A percentile compares a stretch with the other conserved stretches of the same genome.
phyloP scores from a whole-genome alignment of 352 stramenopile species.

The Phytopythium aichiense region DNA sequence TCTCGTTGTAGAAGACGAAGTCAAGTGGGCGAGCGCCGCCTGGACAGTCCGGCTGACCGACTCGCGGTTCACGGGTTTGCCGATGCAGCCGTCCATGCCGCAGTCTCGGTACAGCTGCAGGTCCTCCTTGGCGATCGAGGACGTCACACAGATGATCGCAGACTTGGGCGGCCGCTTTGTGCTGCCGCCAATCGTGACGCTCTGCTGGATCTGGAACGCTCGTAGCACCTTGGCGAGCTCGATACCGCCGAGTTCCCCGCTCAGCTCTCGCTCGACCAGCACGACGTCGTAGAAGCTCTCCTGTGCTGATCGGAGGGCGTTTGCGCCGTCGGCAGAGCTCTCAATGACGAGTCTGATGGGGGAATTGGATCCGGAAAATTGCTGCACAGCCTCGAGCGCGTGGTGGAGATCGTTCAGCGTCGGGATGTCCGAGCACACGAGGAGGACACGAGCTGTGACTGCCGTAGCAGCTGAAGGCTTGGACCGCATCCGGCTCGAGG shows the following conservation, averaged over 20 bases:
- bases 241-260: constrained; percentile 45
- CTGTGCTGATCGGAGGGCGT: constrained; percentile 50
- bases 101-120: constrained; percentile 85
- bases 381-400: constrained; percentile 11
- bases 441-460: constrained; percentile 37
- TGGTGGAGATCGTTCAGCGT: constrained; percentile 34
- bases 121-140: constrained; percentile 53
- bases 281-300: constrained; percentile 76
- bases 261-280: constrained; percentile 74
- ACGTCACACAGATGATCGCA: constrained; percentile 69
- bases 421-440: constrained; percentile 35
- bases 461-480: constrained; percentile 1
- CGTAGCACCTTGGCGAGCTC: constrained; percentile 79
- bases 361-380: constrained; percentile 5
- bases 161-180: neutral
- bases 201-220: constrained; percentile 61
- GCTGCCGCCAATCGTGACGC: constrained; percentile 17
- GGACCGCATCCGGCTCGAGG: neutral
- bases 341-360: constrained; percentile 35
- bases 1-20: neutral
- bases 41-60: constrained; percentile 74
- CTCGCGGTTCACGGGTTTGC: constrained; percentile 65
- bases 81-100: constrained; percentile 91
- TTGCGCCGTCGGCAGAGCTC: constrained; percentile 45
- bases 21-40: constrained; percentile 53